phyloP scores from a whole-genome alignment of 2,329 filamentous ascomycete genomes.

The Chaetomium sp. region DNA sequence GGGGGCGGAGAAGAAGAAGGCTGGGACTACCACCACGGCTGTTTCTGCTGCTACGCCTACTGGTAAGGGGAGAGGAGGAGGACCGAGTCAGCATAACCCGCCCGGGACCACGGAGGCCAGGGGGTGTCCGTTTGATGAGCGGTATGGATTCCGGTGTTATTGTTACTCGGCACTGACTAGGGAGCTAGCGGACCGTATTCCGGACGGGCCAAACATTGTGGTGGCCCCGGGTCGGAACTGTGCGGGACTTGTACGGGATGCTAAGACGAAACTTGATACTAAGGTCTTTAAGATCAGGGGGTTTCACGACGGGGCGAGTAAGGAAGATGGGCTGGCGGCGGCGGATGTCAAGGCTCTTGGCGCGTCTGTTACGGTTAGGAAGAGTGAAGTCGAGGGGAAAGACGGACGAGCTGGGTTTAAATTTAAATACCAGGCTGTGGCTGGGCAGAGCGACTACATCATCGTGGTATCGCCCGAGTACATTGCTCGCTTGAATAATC shows the following conservation, averaged over 20 bases:
- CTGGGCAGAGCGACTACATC: constrained; percentile 15
- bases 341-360: constrained; percentile 6
- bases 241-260: constrained; percentile 14
- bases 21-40: background rate
- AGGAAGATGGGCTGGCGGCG: constrained; percentile 12
- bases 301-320: constrained; percentile 4
- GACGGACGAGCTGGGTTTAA: background rate
- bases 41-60: no score
- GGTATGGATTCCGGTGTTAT: constrained; percentile 19
- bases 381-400: background rate
- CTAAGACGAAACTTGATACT: constrained; percentile 19
- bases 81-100: constrained; percentile 6
- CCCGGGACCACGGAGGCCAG: background rate
- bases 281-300: constrained; percentile 18
- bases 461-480: constrained; percentile 15
- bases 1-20: background rate
- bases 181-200: constrained; percentile 16
- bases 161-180: constrained; percentile 16
- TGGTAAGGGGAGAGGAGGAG: background rate
- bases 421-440: constrained; percentile 1
- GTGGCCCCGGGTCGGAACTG: constrained; percentile 15
- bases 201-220: constrained; percentile 17
- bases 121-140: constrained; percentile 14
- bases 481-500: constrained; percentile 4
- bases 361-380: constrained; percentile 2